Base-by-base conservation (phyloP, 2,329 filamentous ascomycete species). In the Berkeleyomyces rouxiae region DNA sequence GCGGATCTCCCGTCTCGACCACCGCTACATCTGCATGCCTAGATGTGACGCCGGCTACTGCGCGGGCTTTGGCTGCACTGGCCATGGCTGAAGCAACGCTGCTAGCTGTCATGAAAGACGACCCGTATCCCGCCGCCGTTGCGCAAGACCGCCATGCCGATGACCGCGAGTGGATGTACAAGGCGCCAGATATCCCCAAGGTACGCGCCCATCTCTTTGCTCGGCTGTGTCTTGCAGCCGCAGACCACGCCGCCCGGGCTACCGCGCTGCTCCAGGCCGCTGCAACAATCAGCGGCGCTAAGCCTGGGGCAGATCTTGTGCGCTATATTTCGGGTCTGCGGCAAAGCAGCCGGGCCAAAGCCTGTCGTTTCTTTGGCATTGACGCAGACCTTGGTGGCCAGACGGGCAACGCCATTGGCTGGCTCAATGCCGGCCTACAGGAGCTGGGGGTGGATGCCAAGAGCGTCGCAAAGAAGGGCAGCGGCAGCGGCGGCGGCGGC, bases 101-200 rank as follows among this genome's bases (percentile, higher is more conserved):
- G 1, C 81, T 96, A 1, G 90, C 90, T 0, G 90, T 97, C 0
- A 73, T 95, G 59, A 97, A 97, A 68, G 92, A 97, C 70, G 93
- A 99, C 69, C 90, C 92, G 0, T 97, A 96, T 70, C 87, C 92
- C 0, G 84, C 87, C 1, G 82, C 85, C 5, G 86, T 95, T 2
- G 84, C 90, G 0, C 88, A 95, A 69, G 83, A 86, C 63, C 81
- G 91, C 58, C 95, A 95, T 70, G 82, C 85, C 61, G 84, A 86
- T 67, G 90, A 91, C 72, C 90, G 82, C 65, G 92, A 97, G 67
- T 99, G 92, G 92, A 97, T 97, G 90, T 95, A 93, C 72, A 89
- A 87, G 69, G 82, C 90, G 0, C 90, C 92, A 0, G 84, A 90
- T 59, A 88, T 96, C 58, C 87, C 90, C 39, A 91, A 92, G 70